Percentiles rank a stretch among this genome's conserved stretches.
phyloP scores from a whole-genome alignment of 768 basidiomycete genomes.

The Lactarius trivialis region DNA sequence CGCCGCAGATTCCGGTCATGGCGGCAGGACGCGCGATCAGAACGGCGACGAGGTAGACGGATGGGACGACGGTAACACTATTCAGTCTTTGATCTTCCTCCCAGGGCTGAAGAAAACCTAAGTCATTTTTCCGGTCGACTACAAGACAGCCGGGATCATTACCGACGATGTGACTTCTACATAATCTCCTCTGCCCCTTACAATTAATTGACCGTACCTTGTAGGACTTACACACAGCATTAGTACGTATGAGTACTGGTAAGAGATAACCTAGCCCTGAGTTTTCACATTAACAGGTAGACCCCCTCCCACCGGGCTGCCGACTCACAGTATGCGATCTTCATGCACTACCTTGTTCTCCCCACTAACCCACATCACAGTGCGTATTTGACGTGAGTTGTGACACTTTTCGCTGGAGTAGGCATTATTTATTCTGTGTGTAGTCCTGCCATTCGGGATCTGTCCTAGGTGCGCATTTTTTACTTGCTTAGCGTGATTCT shows the following conservation, averaged over 20 bases:
- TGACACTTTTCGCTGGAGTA: neutral
- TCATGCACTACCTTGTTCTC: neutral
- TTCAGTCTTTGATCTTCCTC: neutral
- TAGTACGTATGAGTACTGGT: conserved; percentile 41
- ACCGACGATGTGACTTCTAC: conserved; percentile 71
- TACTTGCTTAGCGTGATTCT: neutral
- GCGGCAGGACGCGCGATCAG: conserved; percentile 79
- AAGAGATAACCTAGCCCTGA: neutral
- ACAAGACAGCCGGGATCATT: conserved; percentile 63
- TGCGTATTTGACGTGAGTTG: conserved; percentile 29
- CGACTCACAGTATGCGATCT: conserved; percentile 71
- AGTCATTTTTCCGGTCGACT: conserved; percentile 87
- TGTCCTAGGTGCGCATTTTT: conserved; percentile 53
- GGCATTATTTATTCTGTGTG: neutral
- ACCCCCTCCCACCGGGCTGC: conserved; percentile 76
- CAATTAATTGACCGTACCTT: neutral
- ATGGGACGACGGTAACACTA: conserved; percentile 58
- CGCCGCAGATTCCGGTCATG: conserved; percentile 79
- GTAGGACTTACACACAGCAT: conserved; percentile 66
- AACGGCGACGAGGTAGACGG: conserved; percentile 86
- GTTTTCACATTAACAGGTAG: conserved; percentile 27
- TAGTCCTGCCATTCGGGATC: conserved; percentile 90
- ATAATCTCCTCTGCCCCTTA: neutral
- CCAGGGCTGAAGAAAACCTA: neutral
- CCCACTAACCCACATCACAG: conserved; percentile 17